A percentile compares a stretch with the other conserved stretches of the same genome.
Evolutionary conservation across 192 early-diverging fungal species (phyloP).

Genomic region (Mortierella hygrophila): DNA sequence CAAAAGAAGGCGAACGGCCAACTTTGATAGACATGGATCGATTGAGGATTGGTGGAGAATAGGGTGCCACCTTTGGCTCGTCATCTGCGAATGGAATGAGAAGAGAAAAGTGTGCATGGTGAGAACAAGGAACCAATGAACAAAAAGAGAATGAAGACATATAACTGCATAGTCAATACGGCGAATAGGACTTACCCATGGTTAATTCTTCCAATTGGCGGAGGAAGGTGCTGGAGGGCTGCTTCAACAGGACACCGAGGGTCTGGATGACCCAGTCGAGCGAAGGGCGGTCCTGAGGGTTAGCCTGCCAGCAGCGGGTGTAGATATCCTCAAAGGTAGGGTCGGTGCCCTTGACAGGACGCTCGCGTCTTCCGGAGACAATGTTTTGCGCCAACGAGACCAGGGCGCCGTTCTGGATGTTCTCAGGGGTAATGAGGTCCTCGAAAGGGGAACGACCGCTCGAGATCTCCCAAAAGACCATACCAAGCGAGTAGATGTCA

Average conservation of each 20-base stretch:
- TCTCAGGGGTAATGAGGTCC: constrained; percentile 28
- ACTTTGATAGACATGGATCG: constrained; percentile 34
- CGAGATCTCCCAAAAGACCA: constrained; percentile 53
- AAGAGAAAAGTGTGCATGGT: not conserved
- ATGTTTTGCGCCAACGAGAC: constrained; percentile 45
- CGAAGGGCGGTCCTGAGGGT: constrained; percentile 41
- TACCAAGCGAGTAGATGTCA: constrained; percentile 44
- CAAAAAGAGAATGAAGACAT: not conserved
- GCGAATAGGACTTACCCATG: constrained; percentile 19
- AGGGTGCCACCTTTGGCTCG: not conserved
- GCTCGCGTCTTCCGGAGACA: constrained; percentile 37
- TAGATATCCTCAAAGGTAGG: constrained; percentile 40
- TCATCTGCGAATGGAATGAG: constrained; percentile 12
- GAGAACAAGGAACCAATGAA: constrained; percentile 3
- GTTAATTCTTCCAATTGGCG: constrained; percentile 39
- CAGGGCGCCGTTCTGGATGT: constrained; percentile 27
- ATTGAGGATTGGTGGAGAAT: not conserved
- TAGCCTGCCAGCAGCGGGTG: constrained; percentile 42
- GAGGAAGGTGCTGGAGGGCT: constrained; percentile 19
- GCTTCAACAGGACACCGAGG: constrained; percentile 38
- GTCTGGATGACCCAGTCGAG: constrained; percentile 42
- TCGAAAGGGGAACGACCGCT: constrained; percentile 42
- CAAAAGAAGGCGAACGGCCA: constrained; percentile 9
- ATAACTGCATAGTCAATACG: too few relatives aligned
- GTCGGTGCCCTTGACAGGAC: constrained; percentile 27